Base-by-base conservation (phyloP, 2,329 filamentous ascomycete genomes). In the Fusarium algeriense region DNA sequence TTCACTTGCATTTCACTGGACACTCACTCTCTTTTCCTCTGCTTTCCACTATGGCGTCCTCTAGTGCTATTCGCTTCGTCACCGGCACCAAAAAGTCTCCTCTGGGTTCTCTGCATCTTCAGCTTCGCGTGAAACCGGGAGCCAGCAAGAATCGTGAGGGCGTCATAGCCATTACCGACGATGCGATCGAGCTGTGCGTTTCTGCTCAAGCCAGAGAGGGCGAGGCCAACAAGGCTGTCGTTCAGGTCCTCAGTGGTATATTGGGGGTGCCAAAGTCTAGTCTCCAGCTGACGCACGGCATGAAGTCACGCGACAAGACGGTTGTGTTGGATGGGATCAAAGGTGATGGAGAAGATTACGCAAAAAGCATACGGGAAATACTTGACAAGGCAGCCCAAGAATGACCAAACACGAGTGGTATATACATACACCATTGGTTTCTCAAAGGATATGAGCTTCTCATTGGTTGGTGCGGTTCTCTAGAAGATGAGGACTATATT, bases 61-160 rank as follows among this genome's bases (percentile, higher is more conserved):
- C 75, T 72, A 71, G 74, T 56, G 64, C 84, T 49, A 81, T 87
- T 53, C 82, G 83, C 49, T 87, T 86, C 71, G 81, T 88, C 48
- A 81, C 84, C 6, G 82, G 83, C 6, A 80, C 84, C 52, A 85
- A 83, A 54, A 88, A 85, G 63, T 82, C 84, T 1, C 75, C 81
- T 32, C 64, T 80, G 7, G 83, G 81, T 28, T 83, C 80, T 4
- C 78, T 93, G 20, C 87, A 90, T 58, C 81, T 93, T 35, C 84
- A 87, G 30, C 92, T 92, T 77, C 89, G 87, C 71, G 87, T 93
- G 61, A 92, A 91, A 67, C 89, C 92, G 1, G 89, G 90, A 6
- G 87, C 88, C 15, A 89, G 84, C 77, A 88, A 87, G 32, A 83
- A 83, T 28, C 86, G 90, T 37, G 87, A 92, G 73, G 91, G 91